These are phyloP conservation scores for Fusarium sublunatum DNA, from an alignment of 2,329 filamentous ascomycete genomes.

Conservation along the genomic window DNA sequence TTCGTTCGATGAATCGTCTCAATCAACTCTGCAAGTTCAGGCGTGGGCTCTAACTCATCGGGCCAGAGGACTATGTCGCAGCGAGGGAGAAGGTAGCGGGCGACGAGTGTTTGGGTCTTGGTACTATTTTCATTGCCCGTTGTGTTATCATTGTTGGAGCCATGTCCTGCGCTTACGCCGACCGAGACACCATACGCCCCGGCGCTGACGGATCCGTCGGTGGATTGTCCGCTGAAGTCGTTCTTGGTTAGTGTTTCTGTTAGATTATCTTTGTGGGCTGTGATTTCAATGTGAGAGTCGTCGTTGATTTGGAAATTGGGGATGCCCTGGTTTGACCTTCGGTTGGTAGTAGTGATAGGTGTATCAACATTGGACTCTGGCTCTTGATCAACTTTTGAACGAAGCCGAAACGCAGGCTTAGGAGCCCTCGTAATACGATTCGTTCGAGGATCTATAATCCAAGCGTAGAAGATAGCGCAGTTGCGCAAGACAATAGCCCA, in stretches of 20 bases:
- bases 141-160: background rate
- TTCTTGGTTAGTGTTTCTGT: background rate
- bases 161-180: background rate
- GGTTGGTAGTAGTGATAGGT: background rate
- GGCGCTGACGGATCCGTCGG: background rate
- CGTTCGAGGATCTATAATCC: background rate
- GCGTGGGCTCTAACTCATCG: background rate
- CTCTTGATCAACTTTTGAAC: background rate
- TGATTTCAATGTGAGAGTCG: background rate
- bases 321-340: background rate
- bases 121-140: background rate
- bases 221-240: constrained; percentile 1
- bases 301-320: constrained; percentile 2
- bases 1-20: background rate
- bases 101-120: background rate
- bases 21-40: background rate
- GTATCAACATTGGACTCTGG: background rate
- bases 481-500: background rate
- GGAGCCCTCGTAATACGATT: background rate
- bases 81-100: background rate
- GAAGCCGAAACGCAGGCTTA: background rate
- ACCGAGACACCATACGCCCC: background rate
- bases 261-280: background rate
- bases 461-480: constrained; percentile 1
- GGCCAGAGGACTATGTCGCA: background rate